A percentile compares a stretch with the other conserved stretches of the same genome.
Conservation (phyloP, 2,329 filamentous ascomycete genomes). For the Penicillium sp. region DNA sequence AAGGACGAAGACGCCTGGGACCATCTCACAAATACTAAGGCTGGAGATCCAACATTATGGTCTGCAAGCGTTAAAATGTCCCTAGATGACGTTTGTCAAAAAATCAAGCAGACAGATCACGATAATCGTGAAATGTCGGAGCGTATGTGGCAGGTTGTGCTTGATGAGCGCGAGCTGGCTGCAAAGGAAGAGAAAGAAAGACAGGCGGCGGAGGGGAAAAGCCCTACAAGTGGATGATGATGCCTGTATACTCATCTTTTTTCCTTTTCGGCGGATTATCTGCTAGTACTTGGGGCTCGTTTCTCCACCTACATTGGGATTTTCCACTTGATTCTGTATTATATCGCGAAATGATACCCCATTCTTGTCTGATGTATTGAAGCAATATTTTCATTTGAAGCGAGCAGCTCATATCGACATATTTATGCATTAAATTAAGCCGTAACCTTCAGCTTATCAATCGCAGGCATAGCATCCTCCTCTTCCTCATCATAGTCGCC, state of each 20-base stretch:
- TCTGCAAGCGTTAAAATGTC: slow-evolving; percentile 16
- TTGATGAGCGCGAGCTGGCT: slow-evolving; percentile 39
- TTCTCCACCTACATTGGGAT: not conserved
- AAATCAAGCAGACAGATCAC: slow-evolving; percentile 29
- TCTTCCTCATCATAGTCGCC: slow-evolving; percentile 66
- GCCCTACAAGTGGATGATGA: not conserved
- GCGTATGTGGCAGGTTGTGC: slow-evolving; percentile 43
- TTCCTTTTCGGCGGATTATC: not conserved
- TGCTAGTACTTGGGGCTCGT: not conserved
- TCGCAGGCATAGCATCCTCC: slow-evolving; percentile 58
- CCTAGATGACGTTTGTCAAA: slow-evolving; percentile 22
- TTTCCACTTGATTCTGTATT: not conserved
- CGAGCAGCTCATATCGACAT: slow-evolving; percentile 10
- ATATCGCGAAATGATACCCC: slow-evolving; percentile 3
- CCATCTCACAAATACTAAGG: slow-evolving; percentile 22
- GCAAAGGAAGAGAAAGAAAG: slow-evolving; percentile 26
- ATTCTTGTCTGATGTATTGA: not conserved
- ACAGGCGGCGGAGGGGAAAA: not conserved
- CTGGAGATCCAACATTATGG: slow-evolving; percentile 26
- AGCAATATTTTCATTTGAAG: not conserved
- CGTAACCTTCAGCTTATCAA: slow-evolving; percentile 73
- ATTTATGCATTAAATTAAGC: slow-evolving; percentile 40
- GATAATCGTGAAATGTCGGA: slow-evolving; percentile 31
- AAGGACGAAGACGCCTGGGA: slow-evolving; percentile 47
- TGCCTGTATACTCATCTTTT: not conserved